A percentile compares a stretch with the other conserved stretches of the same genome.
Evolutionary conservation across 2,329 filamentous ascomycete species (phyloP).

Genomic region (Niveomyces coronatus): DNA sequence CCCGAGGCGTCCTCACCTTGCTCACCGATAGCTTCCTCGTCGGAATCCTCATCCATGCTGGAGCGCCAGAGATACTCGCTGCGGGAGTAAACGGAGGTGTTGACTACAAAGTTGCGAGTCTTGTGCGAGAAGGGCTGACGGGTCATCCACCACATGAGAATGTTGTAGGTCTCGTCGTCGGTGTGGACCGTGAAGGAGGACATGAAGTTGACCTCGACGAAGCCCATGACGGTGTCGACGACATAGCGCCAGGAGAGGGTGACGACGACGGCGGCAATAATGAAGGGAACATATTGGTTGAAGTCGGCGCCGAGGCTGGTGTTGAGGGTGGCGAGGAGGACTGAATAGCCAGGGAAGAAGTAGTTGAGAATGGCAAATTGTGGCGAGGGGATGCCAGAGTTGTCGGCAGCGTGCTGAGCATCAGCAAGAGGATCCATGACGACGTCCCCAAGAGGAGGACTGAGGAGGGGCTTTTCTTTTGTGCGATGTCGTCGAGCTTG

Average conservation of each 20-base stretch:
- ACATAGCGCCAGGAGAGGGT: conserved; percentile 44
- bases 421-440: conserved; percentile 4
- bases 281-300: conserved; percentile 48
- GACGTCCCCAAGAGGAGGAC: too few relatives aligned
- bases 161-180: conserved; percentile 65
- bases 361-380: conserved; percentile 46
- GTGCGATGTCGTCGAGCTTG: background rate
- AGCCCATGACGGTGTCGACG: conserved; percentile 34
- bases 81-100: conserved; percentile 48
- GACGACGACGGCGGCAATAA: conserved; percentile 40
- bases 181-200: conserved; percentile 55
- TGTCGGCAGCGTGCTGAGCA: background rate
- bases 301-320: conserved; percentile 52
- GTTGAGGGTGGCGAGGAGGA: conserved; percentile 41
- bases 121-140: conserved; percentile 49
- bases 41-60: conserved; percentile 36
- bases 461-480: background rate
- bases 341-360: conserved; percentile 55
- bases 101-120: conserved; percentile 53
- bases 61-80: conserved; percentile 39
- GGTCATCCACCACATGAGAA: conserved; percentile 60
- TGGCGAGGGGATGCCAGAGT: conserved; percentile 15
- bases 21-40: conserved; percentile 22
- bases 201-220: conserved; percentile 47
- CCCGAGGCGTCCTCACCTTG: conserved; percentile 11